Base-by-base conservation (phyloP, 305 asterid species). In the Solanum hybrid region DNA sequence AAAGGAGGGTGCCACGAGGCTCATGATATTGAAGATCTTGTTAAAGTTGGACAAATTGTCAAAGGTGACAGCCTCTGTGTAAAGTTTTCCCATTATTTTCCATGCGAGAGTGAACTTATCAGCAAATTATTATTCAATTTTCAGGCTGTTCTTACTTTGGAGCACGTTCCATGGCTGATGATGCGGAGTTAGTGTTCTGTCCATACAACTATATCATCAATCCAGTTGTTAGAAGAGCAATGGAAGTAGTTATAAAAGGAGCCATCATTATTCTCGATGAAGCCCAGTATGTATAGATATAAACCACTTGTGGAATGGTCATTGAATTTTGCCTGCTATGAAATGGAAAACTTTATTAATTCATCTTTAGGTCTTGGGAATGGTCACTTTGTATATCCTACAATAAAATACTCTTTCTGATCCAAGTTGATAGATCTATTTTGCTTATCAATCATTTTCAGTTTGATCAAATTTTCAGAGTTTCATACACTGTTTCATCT, bases 1-100 rank as follows among this genome's bases (percentile, higher is more conserved):
- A 97, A 93, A 94, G 99, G 99, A 89, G 99, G 99, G 90, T 93
- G 98, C 90, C 97, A 95, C 29, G 98, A 96, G 94, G 98, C 93
- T 89, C 97, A 97, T 90, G 99, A 96, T 92, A 97, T 97, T 89
- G 99, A 97, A 94, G 99, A 97, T 92, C 99, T 97, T 90, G 98
- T 97, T 88, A 97, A 94, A 92, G 89, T 96, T 94, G 99, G 99
- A 88, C 95, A 94, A 94, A 93, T 90, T 85, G 99, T 95, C 40
- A 94, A 95, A 95, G 99, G 99, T 97, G 89, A 72, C 87, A 6
- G 38, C 56, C 27, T 84, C 40, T 84, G 87, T 42, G 72, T 84
- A 29, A 31, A 51, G 29, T 16, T 84, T 27, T 31, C 87, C 31
- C 42, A 31, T 51, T 84, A 84, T 51, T 51, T 84, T 31, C 29